These are phyloP conservation scores for Nicotiana rustica DNA, from an alignment of 305 asterid genomes.

Conservation along the genomic window DNA sequence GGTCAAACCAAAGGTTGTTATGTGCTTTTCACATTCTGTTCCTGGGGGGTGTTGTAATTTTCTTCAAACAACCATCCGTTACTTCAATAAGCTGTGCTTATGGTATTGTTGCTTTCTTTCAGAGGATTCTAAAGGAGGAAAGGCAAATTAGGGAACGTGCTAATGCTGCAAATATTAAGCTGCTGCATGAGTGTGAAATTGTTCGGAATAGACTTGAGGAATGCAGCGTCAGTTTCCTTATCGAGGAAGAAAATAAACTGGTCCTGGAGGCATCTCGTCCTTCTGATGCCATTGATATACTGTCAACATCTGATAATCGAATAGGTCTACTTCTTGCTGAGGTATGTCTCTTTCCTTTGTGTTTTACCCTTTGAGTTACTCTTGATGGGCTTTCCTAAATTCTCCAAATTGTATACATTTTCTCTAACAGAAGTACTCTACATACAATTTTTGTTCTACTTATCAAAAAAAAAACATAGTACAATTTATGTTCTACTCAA, in stretches of 20 bases:
- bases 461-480: no score
- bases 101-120: conserved; percentile 33
- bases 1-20: neutral
- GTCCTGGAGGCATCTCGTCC: conserved; percentile 51
- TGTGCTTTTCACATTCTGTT: neutral
- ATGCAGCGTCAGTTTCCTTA: conserved; percentile 54
- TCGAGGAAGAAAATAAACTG: conserved; percentile 57
- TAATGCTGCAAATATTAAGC: conserved; percentile 55
- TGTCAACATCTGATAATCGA: conserved; percentile 58
- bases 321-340: conserved; percentile 63
- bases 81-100: neutral
- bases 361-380: neutral
- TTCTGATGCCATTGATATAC: conserved; percentile 55
- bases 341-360: conserved; percentile 43
- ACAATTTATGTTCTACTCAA: conserved; percentile 20
- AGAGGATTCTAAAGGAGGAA: conserved; percentile 61
- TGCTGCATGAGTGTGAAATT: conserved; percentile 62
- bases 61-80: neutral
- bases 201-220: conserved; percentile 64
- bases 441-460: conserved; percentile 24
- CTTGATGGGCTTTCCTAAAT: conserved; percentile 8
- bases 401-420: conserved; percentile 15
- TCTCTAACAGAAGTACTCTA: neutral
- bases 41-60: neutral
- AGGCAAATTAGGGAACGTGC: conserved; percentile 50